Base-by-base conservation (phyloP, 78 protist genomes). In the Polysphondylium violaceum region DNA sequence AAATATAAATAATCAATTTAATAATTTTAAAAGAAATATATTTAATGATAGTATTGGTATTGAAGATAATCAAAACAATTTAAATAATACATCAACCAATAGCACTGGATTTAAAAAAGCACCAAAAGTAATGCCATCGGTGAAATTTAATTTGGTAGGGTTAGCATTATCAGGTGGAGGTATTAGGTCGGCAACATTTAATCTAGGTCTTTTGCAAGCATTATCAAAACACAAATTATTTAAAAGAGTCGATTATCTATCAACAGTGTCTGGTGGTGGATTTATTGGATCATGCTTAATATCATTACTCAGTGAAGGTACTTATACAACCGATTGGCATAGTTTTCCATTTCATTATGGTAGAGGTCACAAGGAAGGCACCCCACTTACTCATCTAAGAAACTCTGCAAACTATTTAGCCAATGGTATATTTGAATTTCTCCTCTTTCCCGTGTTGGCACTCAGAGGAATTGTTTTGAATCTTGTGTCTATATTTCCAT, bases 101-200 rank as follows among this genome's bases (percentile, higher is more conserved):
- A 35, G 50, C 7, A 38, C 51, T 16, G 6, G 23, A n/a, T 41
- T n/a, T 40, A 67, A 67, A 31, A 76, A 25, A 64, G 65, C 51
- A 53, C 65, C 25, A 43, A 69, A 51, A 29, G 78, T 72, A 5
- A n/a, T 35, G 1, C 91, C 91, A 43, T 83, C 91, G 0, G 44
- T 40, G n/a, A 58, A 55, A 19, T 83, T 64, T 83, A 67, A 67
- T 9, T 36, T 83, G 56, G 79, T 83, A 29, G 91, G 91, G 0
- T 59, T 83, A 36, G 91, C 91, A 58, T 40, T 83, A 7, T 69
- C 79, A 40, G 91, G 91, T 43, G 91, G 91, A 44, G 91, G 91
- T n/a, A 83, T 83, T 38, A 58, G 91, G 41, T 83, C 91, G 12
- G 91, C 91, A 17, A 83, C 91, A 0, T 83, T 69, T 41, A 83